Base-by-base conservation (phyloP, 2,329 filamentous ascomycete genomes). In the Aspergillus neoniger region DNA sequence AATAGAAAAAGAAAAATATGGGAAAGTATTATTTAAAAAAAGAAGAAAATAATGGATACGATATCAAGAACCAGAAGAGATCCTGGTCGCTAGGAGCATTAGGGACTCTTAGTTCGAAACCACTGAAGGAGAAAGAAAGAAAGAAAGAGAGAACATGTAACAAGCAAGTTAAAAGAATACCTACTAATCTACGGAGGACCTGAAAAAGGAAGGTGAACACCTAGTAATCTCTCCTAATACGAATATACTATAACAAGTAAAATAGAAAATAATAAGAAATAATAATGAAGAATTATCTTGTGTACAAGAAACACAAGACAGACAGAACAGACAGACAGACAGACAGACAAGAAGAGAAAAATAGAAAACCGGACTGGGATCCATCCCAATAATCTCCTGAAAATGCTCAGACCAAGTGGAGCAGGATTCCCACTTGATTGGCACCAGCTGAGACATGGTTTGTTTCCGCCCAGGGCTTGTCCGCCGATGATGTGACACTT, bases 381-480 rank as follows among this genome's bases (percentile, higher is more conserved):
- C 6, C 17, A 38, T 54, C 36, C 43, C 44, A 50, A 54, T 51
- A 60, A 58, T 60, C 58, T 66, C 64, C 64, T 66, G 63, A 59
- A 36, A 36, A 59, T 61, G 54, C 59, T 63, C 59, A 56, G 44
- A 43, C 49, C 49, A 32, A 59, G 61, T 65, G 65, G 61, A 64
- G 58, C 51, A 38, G n/a, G n/a, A 57, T 17, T n/a, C 25, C 32
- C 17, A 43, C 41, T 55, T 64, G 59, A 69, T 70, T 64, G 62
- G 65, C 55, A n/a, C 58, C 52, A 48, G 38, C 71, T 74, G 72
- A 74, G 72, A 74, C 72, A 74, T 67, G 65, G 65, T 62, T 62
- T 69, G 72, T 74, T 74, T 74, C 70, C 69, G 62, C 44, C 59
- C 57, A 64, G 61, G 57, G 55, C 58, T 65, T 51, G 43, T 58